Base-by-base conservation (phyloP, 106 monocot genomes). In the Dendrobium officinale region DNA sequence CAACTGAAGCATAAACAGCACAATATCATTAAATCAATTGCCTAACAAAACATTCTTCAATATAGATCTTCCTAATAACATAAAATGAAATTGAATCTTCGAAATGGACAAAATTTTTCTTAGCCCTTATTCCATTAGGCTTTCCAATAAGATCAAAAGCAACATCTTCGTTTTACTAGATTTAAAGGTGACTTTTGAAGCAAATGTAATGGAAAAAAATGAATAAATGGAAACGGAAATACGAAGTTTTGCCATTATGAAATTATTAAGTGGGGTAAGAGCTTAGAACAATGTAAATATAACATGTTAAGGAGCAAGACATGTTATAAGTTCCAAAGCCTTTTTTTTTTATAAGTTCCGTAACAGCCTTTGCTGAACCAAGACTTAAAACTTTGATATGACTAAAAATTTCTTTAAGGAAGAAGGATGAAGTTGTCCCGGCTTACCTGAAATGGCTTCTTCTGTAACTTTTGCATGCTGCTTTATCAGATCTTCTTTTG, bases 381-480 rank as follows among this genome's bases (percentile, higher is more conserved):
- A 70, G 7, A 70, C 70, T 11, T 70, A 70, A 29, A 33, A 16
- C 15, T 4, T 66, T 70, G 29, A 33, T 2, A 70, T 37, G 26
- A 76, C 51, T 42, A 76, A 27, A 26, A 45, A 76, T 26, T 37
- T 37, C 74, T 19, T 40, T 29, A 49, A 49, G 13, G 41, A 5
- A 1, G 19, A 20, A 76, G 49, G 4, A 76, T 76, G 48, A 76
- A 76, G 18, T 42, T 48, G 26, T n/a, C 9, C 49, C 1, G 51
- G 18, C 2, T 47, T 85, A 91, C 91, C 91, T 87, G 79, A 85
- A 75, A 91, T 83, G 59, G 91, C 91, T 83, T 91, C 91, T 83
- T 89, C 91, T 42, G 91, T 88, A 87, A 91, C 91, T 85, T 91
- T 87, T 20, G 86, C 84, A 83, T 91, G 91, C 74, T 89, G 88